These are phyloP conservation scores for Tinospora cordifolia DNA, from an alignment of 164 flowering plant species.

Conservation along the genomic window DNA sequence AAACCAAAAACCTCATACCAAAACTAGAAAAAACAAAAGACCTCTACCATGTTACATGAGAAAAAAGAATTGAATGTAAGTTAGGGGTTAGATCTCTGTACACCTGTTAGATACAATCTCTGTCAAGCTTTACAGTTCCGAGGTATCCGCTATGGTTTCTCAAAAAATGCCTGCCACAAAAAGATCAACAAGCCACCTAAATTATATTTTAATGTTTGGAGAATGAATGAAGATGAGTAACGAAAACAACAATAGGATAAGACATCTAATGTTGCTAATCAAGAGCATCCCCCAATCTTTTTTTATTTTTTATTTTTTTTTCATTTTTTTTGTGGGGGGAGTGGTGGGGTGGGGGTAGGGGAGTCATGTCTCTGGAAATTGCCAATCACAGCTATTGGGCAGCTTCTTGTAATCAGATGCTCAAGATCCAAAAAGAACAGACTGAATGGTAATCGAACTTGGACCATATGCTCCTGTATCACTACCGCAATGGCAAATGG, in stretches of 20 bases:
- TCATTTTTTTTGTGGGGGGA: no score
- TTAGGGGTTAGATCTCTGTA: slow-evolving; percentile 48
- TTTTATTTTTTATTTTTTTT: not conserved
- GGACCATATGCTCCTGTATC: not conserved
- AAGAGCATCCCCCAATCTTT: no score
- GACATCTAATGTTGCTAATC: no score
- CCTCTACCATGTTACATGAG: slow-evolving; percentile 31
- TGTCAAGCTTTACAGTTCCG: slow-evolving; percentile 17
- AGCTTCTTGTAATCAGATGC: no score
- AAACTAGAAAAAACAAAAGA: slow-evolving; percentile 5
- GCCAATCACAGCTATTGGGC: not conserved
- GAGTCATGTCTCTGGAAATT: not conserved
- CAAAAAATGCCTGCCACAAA: slow-evolving; percentile 22
- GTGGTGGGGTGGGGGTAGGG: no score
- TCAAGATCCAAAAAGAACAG: not conserved
- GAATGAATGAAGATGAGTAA: not conserved
- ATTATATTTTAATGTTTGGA: no score
- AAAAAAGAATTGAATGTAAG: slow-evolving; percentile 22
- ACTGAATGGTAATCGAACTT: not conserved
- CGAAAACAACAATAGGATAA: no score
- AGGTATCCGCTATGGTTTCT: slow-evolving; percentile 24
- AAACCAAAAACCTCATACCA: slow-evolving; percentile 20
- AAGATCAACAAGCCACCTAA: slow-evolving; percentile 3
- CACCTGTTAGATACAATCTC: slow-evolving; percentile 33
- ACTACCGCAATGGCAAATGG: not conserved